These are phyloP conservation scores for Calonectria leucothoes DNA, from an alignment of 2,329 filamentous ascomycete genomes.

Conservation along the genomic window DNA sequence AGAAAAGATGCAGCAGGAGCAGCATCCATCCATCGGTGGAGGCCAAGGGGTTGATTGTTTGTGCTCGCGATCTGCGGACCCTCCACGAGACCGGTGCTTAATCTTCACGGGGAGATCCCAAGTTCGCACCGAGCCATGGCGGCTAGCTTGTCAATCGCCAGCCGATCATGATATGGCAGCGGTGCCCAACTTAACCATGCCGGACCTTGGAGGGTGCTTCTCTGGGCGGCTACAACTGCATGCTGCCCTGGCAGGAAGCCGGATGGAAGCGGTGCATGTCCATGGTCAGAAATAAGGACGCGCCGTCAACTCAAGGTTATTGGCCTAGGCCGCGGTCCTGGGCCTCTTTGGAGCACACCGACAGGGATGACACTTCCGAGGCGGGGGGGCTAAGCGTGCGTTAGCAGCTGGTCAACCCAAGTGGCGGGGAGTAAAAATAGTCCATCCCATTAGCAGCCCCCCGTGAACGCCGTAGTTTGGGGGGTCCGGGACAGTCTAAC, in stretches of 20 bases:
- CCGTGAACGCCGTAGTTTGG: background rate
- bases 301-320: background rate
- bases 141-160: background rate
- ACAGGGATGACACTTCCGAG: background rate
- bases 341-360: background rate
- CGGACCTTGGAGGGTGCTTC: background rate
- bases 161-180: background rate
- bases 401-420: background rate
- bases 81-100: background rate
- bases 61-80: background rate
- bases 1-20: background rate
- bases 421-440: slow-evolving; percentile 6
- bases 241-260: background rate
- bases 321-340: background rate
- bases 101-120: background rate
- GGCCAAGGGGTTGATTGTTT: background rate
- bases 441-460: background rate
- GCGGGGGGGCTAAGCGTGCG: background rate
- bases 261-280: background rate
- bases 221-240: background rate
- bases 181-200: background rate
- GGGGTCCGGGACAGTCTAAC: background rate
- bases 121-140: background rate
- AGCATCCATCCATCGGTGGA: too few species aligned
- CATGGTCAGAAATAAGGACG: background rate